Conservation (phyloP, 164 flowering plant species). For the Piper longum region DNA sequence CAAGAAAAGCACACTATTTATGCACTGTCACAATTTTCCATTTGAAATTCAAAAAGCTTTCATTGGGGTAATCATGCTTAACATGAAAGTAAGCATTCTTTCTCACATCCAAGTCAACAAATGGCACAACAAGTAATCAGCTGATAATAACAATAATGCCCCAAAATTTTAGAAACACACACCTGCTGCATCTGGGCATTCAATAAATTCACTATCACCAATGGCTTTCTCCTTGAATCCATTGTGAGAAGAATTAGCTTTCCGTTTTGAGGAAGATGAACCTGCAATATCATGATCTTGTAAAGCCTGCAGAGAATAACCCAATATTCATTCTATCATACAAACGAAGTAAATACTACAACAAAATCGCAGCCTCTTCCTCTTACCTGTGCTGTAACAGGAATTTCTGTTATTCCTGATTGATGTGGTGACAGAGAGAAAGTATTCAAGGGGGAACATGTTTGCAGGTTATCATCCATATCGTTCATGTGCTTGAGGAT, state of each 20-base stretch:
- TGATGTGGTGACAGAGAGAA: neutral
- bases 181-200: neutral
- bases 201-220: neutral
- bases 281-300: conserved; percentile 1
- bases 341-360: neutral
- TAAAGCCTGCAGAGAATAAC: conserved; percentile 1
- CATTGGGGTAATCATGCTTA: too few relatives aligned
- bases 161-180: too few relatives aligned
- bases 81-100: too few relatives aligned
- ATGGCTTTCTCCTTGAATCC: neutral
- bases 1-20: too few relatives aligned
- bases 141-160: too few relatives aligned
- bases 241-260: neutral
- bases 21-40: too few relatives aligned
- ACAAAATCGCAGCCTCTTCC: neutral
- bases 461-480: neutral
- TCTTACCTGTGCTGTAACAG: neutral
- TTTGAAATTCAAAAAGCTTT: too few relatives aligned
- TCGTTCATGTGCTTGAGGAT: neutral
- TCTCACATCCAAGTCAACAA: too few relatives aligned
- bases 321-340: neutral
- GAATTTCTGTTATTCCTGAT: neutral
- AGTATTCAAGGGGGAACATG: neutral
- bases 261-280: conserved; percentile 1
- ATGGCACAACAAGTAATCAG: too few relatives aligned